phyloP scores from a whole-genome alignment of 2,329 filamentous ascomycete genomes.

The Exophiala alcalophila region DNA sequence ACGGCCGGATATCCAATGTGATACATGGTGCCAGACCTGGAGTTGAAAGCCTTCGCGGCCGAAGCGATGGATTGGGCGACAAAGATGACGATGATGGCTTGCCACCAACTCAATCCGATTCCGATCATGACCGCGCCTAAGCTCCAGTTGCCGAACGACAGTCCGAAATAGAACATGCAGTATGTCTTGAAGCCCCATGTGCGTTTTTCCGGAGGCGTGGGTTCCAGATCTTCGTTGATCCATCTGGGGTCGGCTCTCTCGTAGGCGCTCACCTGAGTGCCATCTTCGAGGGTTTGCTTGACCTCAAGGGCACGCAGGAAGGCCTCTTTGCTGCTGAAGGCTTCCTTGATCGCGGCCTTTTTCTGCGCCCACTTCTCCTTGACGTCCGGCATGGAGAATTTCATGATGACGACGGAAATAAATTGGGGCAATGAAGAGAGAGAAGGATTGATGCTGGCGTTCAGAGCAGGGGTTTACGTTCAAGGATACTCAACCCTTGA shows the following conservation, averaged over 20 bases:
- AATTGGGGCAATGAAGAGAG: too few species aligned
- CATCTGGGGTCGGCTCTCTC: too few species aligned
- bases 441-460: too few species aligned
- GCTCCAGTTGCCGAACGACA: slow-evolving; percentile 46
- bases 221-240: slow-evolving; percentile 27
- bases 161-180: slow-evolving; percentile 40
- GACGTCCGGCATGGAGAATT: too few species aligned
- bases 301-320: too few species aligned
- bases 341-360: too few species aligned
- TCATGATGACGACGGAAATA: too few species aligned
- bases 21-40: slow-evolving; percentile 42
- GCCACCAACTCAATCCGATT: slow-evolving; percentile 48
- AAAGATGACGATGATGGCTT: slow-evolving; percentile 46
- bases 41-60: slow-evolving; percentile 47
- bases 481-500: too few species aligned
- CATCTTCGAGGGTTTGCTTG: slow-evolving; percentile 7
- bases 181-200: slow-evolving; percentile 44
- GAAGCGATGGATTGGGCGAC: slow-evolving; percentile 43
- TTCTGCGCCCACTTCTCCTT: too few species aligned
- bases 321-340: too few species aligned
- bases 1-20: slow-evolving; percentile 45
- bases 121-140: slow-evolving; percentile 42
- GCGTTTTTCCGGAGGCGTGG: slow-evolving; percentile 39
- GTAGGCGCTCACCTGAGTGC: too few species aligned
- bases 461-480: too few species aligned